Base-by-base conservation (phyloP, 1,139 yeast species). In the Yamadazyma spencermartinsiae region DNA sequence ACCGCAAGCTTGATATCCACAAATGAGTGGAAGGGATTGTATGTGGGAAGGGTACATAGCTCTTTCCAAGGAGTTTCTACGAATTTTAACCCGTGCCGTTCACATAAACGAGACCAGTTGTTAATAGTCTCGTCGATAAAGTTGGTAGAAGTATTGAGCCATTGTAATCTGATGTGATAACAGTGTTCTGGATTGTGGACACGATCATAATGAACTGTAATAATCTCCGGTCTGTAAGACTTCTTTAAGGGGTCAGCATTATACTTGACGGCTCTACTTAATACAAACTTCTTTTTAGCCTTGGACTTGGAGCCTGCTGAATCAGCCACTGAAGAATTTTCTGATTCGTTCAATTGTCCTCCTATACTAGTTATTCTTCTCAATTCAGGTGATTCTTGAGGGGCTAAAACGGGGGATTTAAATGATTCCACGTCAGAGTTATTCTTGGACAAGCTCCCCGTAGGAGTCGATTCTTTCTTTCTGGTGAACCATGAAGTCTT, bases 1-100 rank as follows among this genome's bases (percentile, higher is more conserved):
- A 86, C 59, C 0, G 78, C 80, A 31, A 88, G 57, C 36, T 72
- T 65, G 34, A 87, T 72, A 37, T 80, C 84, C 32, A 87, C 84
- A 51, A 87, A 82, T 0, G 97, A 87, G 53, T 89, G 94, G 60
- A 92, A 87, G 8, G 98, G 98, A 48, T 87, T 88, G 29, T 76
- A 65, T 10, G 71, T 66, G 0, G 96, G 95, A 19, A 90, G 71
- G 0, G 82, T 78, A 51, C 92, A 82, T 27, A 89, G 72, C 52
- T 90, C 98, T 41, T 79, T 81, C 82, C 96, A 86, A 0, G 98
- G 98, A 0, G 92, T 82, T 54, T 92, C 98, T n/a, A 88, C 95
- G 37, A 94, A 65, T 41, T 79, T 79, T 48, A 90, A 69, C 0
- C 98, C 98, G 56, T 87, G 89, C 37, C 94, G 63, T 45, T 87